Percentiles rank a stretch among this genome's conserved stretches.
phyloP scores from a whole-genome alignment of 345 rosid species.

The Viola odorata region DNA sequence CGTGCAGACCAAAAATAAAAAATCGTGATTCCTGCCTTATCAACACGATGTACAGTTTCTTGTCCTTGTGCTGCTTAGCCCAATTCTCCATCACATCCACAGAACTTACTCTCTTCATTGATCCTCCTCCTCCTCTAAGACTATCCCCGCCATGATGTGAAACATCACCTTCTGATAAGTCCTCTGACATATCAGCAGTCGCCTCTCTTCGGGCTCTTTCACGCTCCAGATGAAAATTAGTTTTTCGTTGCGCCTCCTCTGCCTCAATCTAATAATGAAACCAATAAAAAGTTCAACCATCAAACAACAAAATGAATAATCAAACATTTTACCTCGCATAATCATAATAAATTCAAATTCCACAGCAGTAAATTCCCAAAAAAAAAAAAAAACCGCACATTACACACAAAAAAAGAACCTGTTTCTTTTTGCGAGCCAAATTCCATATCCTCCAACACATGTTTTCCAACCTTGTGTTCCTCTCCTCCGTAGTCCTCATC shows the following conservation, averaged over 20 bases:
- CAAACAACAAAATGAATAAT: background rate
- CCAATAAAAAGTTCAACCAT: too few species aligned
- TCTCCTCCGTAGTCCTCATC: constrained; percentile 90
- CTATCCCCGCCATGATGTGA: constrained; percentile 58
- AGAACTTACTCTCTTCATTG: constrained; percentile 57
- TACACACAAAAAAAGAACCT: constrained; percentile 32
- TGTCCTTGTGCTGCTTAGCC: constrained; percentile 64
- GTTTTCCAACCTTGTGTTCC: constrained; percentile 91
- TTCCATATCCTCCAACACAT: constrained; percentile 99
- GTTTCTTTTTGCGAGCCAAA: constrained; percentile 97
- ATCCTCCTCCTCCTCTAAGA: constrained; percentile 32
- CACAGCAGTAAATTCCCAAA: background rate
- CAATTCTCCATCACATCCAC: constrained; percentile 73
- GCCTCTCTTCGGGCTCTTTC: constrained; percentile 80
- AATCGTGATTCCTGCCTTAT: constrained; percentile 44
- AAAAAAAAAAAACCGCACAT: background rate
- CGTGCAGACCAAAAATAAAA: background rate
- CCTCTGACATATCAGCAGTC: constrained; percentile 86
- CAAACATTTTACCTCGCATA: background rate
- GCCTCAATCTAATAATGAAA: constrained; percentile 50
- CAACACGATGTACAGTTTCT: constrained; percentile 62
- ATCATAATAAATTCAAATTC: background rate
- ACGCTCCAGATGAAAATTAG: constrained; percentile 64
- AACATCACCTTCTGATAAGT: constrained; percentile 78
- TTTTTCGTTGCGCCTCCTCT: constrained; percentile 50